Evolutionary conservation across 306 rosid species (phyloP), one percentile per base, ranked within the genome.

Genomic region (Argentina anserina): DNA sequence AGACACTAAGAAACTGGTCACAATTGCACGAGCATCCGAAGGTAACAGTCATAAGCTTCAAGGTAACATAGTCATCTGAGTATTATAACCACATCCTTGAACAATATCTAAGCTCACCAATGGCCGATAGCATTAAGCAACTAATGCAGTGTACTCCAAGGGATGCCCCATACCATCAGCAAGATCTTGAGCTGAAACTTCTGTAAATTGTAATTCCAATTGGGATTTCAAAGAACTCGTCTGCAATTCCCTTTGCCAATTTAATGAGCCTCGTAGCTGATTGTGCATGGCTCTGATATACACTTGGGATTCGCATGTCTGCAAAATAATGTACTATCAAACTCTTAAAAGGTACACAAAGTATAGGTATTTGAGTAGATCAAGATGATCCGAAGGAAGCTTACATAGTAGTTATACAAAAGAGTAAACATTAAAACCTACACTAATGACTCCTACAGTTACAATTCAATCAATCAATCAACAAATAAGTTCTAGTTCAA

Each of bases 221-320:
- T 13, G 97, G 95, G 67, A 86, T 91, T 80, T 88, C 69, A 43
- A 94, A 89, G 83, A 94, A 89, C 7, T 88, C 85, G 2, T 88
- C 88, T 76, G 86, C 84, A 28, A 63, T 75, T 80, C 82, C 84
- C 80, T 74, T 86, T 36, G 91, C 86, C 66, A 80, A 21, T 41
- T 62, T 81, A 75, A 87, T 76, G 23, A 94, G 40, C 84, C 88
- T 97, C 63, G 77, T 86, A 13, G 81, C 98, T 72, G 97, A 88
- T 68, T 71, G 89, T 18, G 97, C 97, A 71, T 4, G 88, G 92
- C 71, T 94, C 97, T 1, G 86, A 61, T 83, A 88, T 94, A 49
- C 96, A 89, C 86, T 84, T 91, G 34, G 99, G 99, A 81, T 91
- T 94, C 99, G 3, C 97, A 91, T 74, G 96, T 91, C 97, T 91